These are phyloP conservation scores for Globisporangium iwayamae DNA, from an alignment of 352 stramenopile species.

Conservation along the genomic window DNA sequence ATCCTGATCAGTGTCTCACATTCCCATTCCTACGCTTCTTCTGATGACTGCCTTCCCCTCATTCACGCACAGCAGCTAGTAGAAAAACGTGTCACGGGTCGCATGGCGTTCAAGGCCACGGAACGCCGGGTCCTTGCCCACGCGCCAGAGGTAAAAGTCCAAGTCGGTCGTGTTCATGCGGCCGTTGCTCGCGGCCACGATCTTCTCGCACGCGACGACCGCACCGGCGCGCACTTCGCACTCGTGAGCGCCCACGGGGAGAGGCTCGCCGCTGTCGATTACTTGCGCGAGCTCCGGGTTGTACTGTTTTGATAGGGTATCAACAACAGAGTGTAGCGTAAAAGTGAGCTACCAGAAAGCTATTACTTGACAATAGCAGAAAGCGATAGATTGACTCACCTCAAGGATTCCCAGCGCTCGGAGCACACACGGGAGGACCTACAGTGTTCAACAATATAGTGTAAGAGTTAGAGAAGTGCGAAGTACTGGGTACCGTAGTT, in stretches of 20 bases:
- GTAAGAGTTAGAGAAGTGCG: no score
- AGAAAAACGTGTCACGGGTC: constrained; percentile 70
- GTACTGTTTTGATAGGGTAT: constrained; percentile 33
- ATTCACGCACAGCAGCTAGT: constrained; percentile 19
- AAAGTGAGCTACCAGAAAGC: background rate
- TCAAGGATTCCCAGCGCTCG: constrained; percentile 65
- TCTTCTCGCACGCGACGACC: constrained; percentile 65
- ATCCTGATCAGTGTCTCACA: no score
- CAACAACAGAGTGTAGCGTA: background rate
- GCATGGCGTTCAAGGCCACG: constrained; percentile 64
- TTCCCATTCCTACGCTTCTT: no score
- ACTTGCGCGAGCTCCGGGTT: constrained; percentile 36
- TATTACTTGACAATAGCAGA: background rate
- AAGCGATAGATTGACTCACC: constrained; percentile 22
- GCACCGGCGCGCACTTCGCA: constrained; percentile 65
- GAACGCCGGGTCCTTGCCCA: constrained; percentile 72
- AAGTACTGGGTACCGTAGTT: no score
- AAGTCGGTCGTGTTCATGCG: constrained; percentile 42
- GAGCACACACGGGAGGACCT: constrained; percentile 71
- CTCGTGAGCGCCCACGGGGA: constrained; percentile 42
- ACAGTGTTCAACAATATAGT: no score
- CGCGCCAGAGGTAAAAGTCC: constrained; percentile 70
- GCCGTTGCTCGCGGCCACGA: constrained; percentile 51
- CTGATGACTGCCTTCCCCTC: no score
- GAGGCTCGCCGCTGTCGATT: constrained; percentile 48